Evolutionary conservation across 2,329 filamentous ascomycete species (phyloP), one percentile per base, ranked within the genome.

Genomic region (Fusarium sp.): DNA sequence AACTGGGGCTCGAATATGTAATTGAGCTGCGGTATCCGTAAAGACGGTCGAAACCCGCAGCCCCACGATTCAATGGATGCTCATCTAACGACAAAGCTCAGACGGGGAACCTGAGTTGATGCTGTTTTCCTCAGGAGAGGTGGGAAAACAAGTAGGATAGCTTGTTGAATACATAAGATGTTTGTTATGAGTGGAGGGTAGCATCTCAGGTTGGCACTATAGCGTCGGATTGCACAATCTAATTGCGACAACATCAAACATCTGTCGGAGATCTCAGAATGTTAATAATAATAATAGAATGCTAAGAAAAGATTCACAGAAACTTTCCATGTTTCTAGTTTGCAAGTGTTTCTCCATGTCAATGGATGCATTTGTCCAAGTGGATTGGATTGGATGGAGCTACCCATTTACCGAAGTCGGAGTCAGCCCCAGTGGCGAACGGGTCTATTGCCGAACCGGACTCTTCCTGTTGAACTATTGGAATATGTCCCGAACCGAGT

Each of bases 371-470:
- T 55, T n/a, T 50, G 55, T 18, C 26, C 20, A 51, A 26, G 42
- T 47, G n/a, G n/a, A 66, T 26, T 59, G 22, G 51, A 48, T 35
- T 66, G 20, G 41, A 39, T 38, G 45, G 41, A 15, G 32, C 36
- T n/a, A 48, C 36, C 45, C 24, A 38, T 58, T 65, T 28, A 38
- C 67, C 67, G 67, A 70, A 24, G 32, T 51, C 67, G 51, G 57
- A 69, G 42, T 51, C 26, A n/a, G 17, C 28, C 38, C 39, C 15
- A 63, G 50, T 69, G 42, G 56, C 51, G 32, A 56, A 45, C 45
- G 41, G 63, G 36, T 44, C 35, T 36, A 39, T n/a, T 63, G 66
- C 58, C 65, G 65, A 69, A 53, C 66, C 58, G 57, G 44, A 45
- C 50, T 54, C 22, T 54, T 41, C 32, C 22, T 38, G 12, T 32